These are phyloP conservation scores for Populus simonii DNA, from an alignment of 345 rosid species.

Conservation along the genomic window DNA sequence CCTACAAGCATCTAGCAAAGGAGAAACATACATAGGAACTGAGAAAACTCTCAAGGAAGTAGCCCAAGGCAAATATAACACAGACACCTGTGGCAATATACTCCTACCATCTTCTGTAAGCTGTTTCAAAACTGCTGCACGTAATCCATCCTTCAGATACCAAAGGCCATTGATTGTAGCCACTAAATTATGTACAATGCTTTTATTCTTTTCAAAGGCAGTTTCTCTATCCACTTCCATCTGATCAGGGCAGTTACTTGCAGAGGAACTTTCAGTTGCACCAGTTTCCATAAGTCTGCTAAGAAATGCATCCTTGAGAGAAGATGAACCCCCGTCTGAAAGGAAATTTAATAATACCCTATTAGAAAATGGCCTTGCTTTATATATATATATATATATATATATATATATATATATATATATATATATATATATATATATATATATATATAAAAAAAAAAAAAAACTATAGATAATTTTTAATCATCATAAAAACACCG, in stretches of 20 bases:
- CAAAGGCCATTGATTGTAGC: slow-evolving; percentile 54
- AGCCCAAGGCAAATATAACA: not conserved
- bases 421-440: no score
- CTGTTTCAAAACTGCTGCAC: slow-evolving; percentile 45
- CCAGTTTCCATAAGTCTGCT: slow-evolving; percentile 73
- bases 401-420: not conserved
- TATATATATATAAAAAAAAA: no score
- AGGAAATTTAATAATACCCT: slow-evolving; percentile 20
- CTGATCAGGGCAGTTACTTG: slow-evolving; percentile 37
- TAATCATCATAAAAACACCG: not conserved
- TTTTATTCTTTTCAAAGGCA: slow-evolving; percentile 38
- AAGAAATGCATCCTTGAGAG: slow-evolving; percentile 55
- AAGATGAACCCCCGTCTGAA: slow-evolving; percentile 48
- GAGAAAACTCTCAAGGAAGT: slow-evolving; percentile 17
- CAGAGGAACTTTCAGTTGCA: slow-evolving; percentile 81
- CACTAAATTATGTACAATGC: slow-evolving; percentile 50
- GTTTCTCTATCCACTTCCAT: slow-evolving; percentile 44
- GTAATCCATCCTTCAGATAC: slow-evolving; percentile 57
- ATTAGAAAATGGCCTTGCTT: slow-evolving; percentile 24
- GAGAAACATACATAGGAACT: slow-evolving; percentile 22
- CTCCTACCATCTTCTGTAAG: slow-evolving; percentile 50
- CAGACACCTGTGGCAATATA: slow-evolving; percentile 5
- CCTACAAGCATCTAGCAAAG: slow-evolving; percentile 50
- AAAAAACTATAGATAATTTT: not conserved
- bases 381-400: not conserved